Percentiles rank a stretch among this genome's conserved stretches.
Evolutionary conservation across 345 rosid genomes (phyloP).

Genomic region (Populus simonii): DNA sequence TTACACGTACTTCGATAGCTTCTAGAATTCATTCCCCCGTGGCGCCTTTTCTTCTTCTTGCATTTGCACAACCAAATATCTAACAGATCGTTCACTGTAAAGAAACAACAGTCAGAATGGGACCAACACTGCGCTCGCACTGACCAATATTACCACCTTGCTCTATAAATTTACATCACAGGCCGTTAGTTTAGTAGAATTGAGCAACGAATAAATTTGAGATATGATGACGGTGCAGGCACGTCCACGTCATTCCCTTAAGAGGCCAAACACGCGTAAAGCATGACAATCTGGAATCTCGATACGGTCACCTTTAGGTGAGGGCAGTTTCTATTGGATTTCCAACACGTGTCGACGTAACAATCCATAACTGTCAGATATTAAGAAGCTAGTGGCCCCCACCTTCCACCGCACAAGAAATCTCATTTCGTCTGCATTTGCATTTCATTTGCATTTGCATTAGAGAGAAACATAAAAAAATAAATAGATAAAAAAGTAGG

Average conservation of each 20-base stretch:
- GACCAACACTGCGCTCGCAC: not conserved
- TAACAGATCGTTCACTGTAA: not conserved
- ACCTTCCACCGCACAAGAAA: not conserved
- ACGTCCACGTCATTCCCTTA: slow-evolving; percentile 55
- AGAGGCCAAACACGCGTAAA: slow-evolving; percentile 40
- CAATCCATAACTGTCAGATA: slow-evolving; percentile 17
- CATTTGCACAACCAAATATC: not conserved
- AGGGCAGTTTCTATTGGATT: slow-evolving; percentile 6
- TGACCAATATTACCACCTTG: not conserved
- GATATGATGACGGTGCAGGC: slow-evolving; percentile 42
- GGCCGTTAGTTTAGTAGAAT: not conserved
- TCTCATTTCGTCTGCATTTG: slow-evolving; percentile 25
- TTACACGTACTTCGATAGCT: slow-evolving; percentile 12
- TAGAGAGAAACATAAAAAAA: slow-evolving; percentile 11
- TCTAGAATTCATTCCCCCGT: not conserved
- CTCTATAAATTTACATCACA: not conserved
- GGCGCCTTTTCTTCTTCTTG: not conserved
- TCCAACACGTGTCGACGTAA: slow-evolving; percentile 24
- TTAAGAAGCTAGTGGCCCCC: slow-evolving; percentile 22
- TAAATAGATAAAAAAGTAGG: not conserved
- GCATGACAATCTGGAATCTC: slow-evolving; percentile 48
- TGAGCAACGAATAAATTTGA: not conserved
- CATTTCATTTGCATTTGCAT: slow-evolving; percentile 1
- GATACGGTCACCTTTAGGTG: slow-evolving; percentile 26
- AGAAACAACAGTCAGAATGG: not conserved